Evolutionary conservation across 768 basidiomycete genomes (phyloP).

Genomic region (Pisolithus sp.): DNA sequence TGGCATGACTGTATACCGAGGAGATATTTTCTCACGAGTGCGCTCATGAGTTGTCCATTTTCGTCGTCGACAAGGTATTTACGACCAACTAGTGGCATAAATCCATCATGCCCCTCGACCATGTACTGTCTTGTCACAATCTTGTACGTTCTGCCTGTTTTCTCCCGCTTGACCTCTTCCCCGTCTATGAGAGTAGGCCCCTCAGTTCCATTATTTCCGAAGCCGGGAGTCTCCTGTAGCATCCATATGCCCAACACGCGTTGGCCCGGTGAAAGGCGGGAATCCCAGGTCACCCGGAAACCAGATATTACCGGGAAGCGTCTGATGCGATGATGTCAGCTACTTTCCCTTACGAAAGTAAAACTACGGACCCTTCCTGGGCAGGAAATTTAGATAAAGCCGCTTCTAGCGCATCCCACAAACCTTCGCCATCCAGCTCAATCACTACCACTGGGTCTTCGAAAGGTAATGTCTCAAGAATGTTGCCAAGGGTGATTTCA

Average conservation of each 20-base stretch:
- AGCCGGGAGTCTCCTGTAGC: constrained; percentile 29
- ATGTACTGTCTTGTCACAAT: constrained; percentile 86
- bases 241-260: constrained; percentile 73
- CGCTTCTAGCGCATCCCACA: constrained; percentile 77
- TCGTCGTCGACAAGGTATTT: constrained; percentile 79
- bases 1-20: constrained; percentile 45
- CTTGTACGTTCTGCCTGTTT: constrained; percentile 56
- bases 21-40: constrained; percentile 76
- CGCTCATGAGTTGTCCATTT: constrained; percentile 69
- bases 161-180: constrained; percentile 48
- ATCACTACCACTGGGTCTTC: constrained; percentile 79
- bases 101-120: constrained; percentile 83
- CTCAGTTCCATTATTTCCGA: constrained; percentile 16
- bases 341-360: neutral
- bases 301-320: constrained; percentile 88
- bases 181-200: constrained; percentile 36
- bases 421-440: constrained; percentile 67
- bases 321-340: constrained; percentile 32
- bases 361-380: constrained; percentile 68
- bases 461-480: constrained; percentile 85
- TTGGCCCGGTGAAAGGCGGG: constrained; percentile 58
- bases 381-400: constrained; percentile 76
- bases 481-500: constrained; percentile 73
- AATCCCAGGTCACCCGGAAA: constrained; percentile 83
- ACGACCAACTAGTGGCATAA: constrained; percentile 55